Evolutionary conservation across 371 early-diverging fungal species (phyloP), one percentile per base, ranked within the genome.

Genomic region (Mucor irregularis): DNA sequence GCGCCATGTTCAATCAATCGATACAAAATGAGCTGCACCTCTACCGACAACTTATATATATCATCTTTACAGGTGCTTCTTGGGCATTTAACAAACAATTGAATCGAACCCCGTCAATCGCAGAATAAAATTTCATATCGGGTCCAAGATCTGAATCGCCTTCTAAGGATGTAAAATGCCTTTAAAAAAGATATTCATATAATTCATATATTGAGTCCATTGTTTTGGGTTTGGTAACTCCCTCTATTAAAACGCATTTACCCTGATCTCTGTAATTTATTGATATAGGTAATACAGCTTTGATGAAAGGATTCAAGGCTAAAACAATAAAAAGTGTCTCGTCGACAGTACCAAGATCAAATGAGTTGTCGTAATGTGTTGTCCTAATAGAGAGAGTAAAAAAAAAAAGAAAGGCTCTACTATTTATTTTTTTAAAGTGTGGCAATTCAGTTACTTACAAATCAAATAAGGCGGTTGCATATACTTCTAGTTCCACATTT

Each of bases 401-500:
- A 50, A 16, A 49, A 10, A 34, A 37, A 33, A 48, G 19, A 49
- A 37, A 30, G n/a, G 3, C 21, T 33, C 14, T 14, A 43, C 19
- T 31, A 29, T 34, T 39, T 52, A n/a, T n/a, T 44, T 25, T 53
- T 53, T 53, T 44, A 33, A 53, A 43, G 34, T 53, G 25, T 53
- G 14, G 30, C 21, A 21, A 29, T 53, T 44, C 53, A n/a, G 24
- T 56, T 24, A 56, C 56, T 56, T 56, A 56, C 56, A 56, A 49
- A 56, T 56, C 33, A 33, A 40, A 56, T 24, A 49, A 4, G 24
- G 33, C 42, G 48, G 42, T 49, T 25, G 56, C 48, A 42, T 57
- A 43, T 6, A 35, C 17, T 56, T 49, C 57, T 1, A 56, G 34
- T 31, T 56, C 44, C 3, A 31, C 45, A 25, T 46, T 47, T 58